phyloP scores from a whole-genome alignment of 495 filamentous ascomycete species.

The Podospora appendiculata region DNA sequence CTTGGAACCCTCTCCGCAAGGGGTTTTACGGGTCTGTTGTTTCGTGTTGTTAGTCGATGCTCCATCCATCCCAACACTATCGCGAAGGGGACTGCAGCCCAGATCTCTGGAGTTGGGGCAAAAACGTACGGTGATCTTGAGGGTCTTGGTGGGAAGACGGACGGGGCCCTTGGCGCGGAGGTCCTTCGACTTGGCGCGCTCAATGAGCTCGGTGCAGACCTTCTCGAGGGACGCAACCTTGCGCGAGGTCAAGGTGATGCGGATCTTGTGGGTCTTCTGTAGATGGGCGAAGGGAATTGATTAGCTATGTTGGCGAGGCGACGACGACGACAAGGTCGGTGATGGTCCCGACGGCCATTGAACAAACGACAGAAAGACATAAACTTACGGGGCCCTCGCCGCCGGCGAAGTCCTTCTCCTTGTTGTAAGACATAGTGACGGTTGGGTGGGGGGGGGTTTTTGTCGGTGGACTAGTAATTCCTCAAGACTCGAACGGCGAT shows the following conservation, averaged over 20 bases:
- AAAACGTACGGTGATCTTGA: slow-evolving; percentile 66
- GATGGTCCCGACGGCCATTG: not conserved
- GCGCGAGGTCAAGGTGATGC: slow-evolving; percentile 91
- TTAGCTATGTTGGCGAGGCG: slow-evolving; percentile 3
- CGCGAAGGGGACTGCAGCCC: not conserved
- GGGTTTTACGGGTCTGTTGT: slow-evolving; percentile 53
- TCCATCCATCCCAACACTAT: not conserved
- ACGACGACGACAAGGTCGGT: not conserved
- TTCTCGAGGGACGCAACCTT: slow-evolving; percentile 96
- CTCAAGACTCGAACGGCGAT: slow-evolving; percentile 59
- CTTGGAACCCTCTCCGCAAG: slow-evolving; percentile 99
- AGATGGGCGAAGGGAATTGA: not conserved
- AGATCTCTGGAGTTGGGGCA: not conserved
- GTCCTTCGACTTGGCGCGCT: slow-evolving; percentile 97
- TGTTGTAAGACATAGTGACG: slow-evolving; percentile 87
- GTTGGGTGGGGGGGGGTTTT: slow-evolving; percentile 11
- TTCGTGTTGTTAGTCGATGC: not conserved
- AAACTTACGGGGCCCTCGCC: slow-evolving; percentile 39
- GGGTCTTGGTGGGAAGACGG: slow-evolving; percentile 94
- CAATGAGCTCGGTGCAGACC: slow-evolving; percentile 95
- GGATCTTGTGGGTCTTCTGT: slow-evolving; percentile 95
- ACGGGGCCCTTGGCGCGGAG: slow-evolving; percentile 98
- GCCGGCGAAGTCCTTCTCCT: slow-evolving; percentile 77
- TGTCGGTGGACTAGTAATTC: slow-evolving; percentile 11
- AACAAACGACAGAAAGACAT: too few relatives aligned